Percentiles rank a stretch among this genome's conserved stretches.
phyloP scores from a whole-genome alignment of 257 asterid species.

The Nicotiana tomentosiformis region DNA sequence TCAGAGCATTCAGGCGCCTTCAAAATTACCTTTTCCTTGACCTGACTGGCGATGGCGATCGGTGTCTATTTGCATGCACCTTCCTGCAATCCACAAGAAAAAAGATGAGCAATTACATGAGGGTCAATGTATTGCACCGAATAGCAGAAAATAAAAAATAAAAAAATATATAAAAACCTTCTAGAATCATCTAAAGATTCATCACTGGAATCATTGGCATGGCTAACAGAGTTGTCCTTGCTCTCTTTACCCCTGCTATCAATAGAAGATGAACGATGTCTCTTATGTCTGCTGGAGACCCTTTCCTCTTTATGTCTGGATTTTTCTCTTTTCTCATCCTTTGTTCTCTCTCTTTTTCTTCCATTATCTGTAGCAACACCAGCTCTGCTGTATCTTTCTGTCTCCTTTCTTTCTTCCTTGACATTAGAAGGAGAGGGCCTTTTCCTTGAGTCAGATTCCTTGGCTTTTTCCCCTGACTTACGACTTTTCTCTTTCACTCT shows the following conservation, averaged over 20 bases:
- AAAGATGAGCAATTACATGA: slow-evolving; percentile 5
- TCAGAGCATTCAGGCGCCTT: neutral
- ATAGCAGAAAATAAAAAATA: neutral
- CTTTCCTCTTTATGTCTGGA: slow-evolving; percentile 47
- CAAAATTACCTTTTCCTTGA: slow-evolving; percentile 65
- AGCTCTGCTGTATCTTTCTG: slow-evolving; percentile 44
- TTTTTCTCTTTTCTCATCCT: slow-evolving; percentile 62
- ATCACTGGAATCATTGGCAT: slow-evolving; percentile 50
- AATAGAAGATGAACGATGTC: slow-evolving; percentile 56
- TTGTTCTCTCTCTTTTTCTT: slow-evolving; percentile 42
- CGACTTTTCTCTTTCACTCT: slow-evolving; percentile 46
- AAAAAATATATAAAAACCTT: slow-evolving; percentile 32
- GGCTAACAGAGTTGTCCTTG: slow-evolving; percentile 39
- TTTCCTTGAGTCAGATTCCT: slow-evolving; percentile 62
- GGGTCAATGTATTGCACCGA: neutral
- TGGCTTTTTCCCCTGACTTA: slow-evolving; percentile 50
- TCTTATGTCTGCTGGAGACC: slow-evolving; percentile 59
- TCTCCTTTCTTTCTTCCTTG: slow-evolving; percentile 46
- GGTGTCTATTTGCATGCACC: slow-evolving; percentile 51
- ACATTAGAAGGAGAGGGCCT: slow-evolving; percentile 43
- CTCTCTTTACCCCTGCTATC: slow-evolving; percentile 53
- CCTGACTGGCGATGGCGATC: slow-evolving; percentile 77
- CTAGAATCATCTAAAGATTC: slow-evolving; percentile 69
- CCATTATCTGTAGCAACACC: slow-evolving; percentile 40
- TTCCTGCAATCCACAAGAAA: slow-evolving; percentile 49